Base-by-base conservation (phyloP, 2,329 filamentous ascomycete genomes). In the Boeremia lycopersici region DNA sequence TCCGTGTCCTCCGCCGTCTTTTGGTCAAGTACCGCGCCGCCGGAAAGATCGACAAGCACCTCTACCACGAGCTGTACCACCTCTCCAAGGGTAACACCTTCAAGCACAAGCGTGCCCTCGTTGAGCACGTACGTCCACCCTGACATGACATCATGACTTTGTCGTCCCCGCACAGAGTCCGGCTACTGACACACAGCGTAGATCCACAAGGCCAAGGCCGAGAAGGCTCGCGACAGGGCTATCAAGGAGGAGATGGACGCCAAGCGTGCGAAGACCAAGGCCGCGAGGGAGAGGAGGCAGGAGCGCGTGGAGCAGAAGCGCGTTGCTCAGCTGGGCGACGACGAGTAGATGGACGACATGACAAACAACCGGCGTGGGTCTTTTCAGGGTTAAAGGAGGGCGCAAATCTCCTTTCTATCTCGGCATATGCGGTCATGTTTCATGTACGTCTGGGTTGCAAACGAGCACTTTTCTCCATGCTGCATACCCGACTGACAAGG, bases 21-120 rank as follows among this genome's bases (percentile, higher is more conserved):
- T 86, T 99, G 73, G 95, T 97, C 86, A 98, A 98, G 88, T 99
- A 99, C 88, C 95, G 95, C 83, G 93, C 93, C 81, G 90, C 90
- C 77, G 96, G 96, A 82, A 99, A 99, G 90, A 99, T 99, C 81
- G 95, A 99, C 86, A 99, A 99, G 89, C 95, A 99, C 87, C 92
- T 99, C 63, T 99, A 99, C 89, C 95, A 99, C 88, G 93, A 98
- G 86, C 91, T 99, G 72, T 99, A 99, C 88, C 95, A 97, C 83
- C 86, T 96, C 80, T 95, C 90, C 89, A 99, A 99, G 93, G 96
- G 95, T 96, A 99, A 99, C 89, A 93, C 95, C 81, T 99, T 99
- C 90, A 99, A 99, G 93, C 95, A 99, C 91, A 99, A 98, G 93
- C 90, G 95, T 84, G 95, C 93, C 78, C 89, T 99, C 76, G 92